Conservation (phyloP, 305 asterid genomes). For the Euphrasia arctica region DNA sequence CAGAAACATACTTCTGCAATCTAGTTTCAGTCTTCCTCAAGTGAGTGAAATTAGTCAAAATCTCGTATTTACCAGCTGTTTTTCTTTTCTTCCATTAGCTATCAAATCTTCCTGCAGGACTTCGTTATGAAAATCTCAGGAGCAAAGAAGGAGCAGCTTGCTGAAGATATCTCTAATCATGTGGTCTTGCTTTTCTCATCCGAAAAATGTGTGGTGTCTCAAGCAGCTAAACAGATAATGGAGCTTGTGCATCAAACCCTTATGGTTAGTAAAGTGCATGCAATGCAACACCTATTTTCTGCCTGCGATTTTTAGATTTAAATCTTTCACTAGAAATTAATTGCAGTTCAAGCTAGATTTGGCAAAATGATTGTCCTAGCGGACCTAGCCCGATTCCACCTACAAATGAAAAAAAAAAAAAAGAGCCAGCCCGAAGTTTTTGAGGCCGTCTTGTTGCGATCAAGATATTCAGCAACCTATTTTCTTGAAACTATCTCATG, state of each 20-base stretch:
- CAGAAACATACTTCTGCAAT: slow-evolving; percentile 67
- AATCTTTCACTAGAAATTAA: background rate
- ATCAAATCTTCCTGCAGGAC: slow-evolving; percentile 38
- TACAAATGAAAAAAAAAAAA: no score
- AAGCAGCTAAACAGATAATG: slow-evolving; percentile 69
- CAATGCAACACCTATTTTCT: slow-evolving; percentile 9
- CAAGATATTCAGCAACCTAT: background rate
- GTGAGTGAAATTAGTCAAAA: slow-evolving; percentile 43
- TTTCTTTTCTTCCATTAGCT: slow-evolving; percentile 8
- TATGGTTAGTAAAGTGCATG: slow-evolving; percentile 47
- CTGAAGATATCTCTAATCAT: slow-evolving; percentile 39
- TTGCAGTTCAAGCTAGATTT: background rate
- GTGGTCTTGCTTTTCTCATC: slow-evolving; percentile 71
- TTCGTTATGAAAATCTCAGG: slow-evolving; percentile 30
- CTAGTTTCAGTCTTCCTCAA: slow-evolving; percentile 68
- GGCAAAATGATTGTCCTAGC: no score
- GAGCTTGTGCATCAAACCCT: slow-evolving; percentile 86
- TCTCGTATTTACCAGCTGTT: slow-evolving; percentile 1
- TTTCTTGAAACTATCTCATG: background rate
- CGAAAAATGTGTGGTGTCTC: slow-evolving; percentile 78
- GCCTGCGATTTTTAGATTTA: slow-evolving; percentile 7
- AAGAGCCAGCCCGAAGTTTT: no score
- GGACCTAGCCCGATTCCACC: no score
- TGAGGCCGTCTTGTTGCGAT: background rate
- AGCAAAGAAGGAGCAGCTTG: slow-evolving; percentile 37